phyloP scores from a whole-genome alignment of 306 rosid genomes.

The Leucaena leucocephala region DNA sequence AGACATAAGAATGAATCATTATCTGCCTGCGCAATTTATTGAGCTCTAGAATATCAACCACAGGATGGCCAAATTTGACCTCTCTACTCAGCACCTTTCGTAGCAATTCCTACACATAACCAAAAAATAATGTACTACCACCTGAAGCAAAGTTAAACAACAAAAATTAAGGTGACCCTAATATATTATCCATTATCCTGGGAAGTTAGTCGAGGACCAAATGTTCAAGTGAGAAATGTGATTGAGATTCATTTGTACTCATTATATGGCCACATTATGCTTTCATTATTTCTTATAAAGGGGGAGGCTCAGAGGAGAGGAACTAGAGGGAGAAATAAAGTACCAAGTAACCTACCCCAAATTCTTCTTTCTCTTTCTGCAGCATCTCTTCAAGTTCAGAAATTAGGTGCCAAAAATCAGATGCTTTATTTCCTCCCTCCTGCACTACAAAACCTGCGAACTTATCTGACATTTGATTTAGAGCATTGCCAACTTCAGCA shows the following conservation, averaged over 20 bases:
- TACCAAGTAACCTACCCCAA: conserved; percentile 55
- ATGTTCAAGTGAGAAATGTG: conserved; percentile 12
- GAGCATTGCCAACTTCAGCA: conserved; percentile 53
- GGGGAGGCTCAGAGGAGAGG: not conserved
- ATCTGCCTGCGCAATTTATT: conserved; percentile 71
- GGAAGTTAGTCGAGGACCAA: conserved; percentile 12
- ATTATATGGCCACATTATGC: conserved; percentile 14
- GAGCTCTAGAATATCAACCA: conserved; percentile 71
- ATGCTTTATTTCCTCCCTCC: conserved; percentile 49
- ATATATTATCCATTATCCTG: conserved; percentile 12
- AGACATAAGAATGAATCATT: conserved; percentile 58
- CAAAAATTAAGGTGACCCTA: conserved; percentile 26
- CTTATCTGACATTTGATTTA: conserved; percentile 58
- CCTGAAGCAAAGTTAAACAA: conserved; percentile 30
- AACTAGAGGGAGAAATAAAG: conserved; percentile 4
- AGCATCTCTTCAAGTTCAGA: conserved; percentile 61
- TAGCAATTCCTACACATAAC: conserved; percentile 52
- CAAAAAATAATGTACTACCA: conserved; percentile 29
- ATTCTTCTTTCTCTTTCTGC: conserved; percentile 65
- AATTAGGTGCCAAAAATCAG: conserved; percentile 47
- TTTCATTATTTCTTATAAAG: not conserved
- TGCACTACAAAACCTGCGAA: conserved; percentile 41
- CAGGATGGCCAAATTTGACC: conserved; percentile 49
- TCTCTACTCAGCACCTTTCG: conserved; percentile 45
- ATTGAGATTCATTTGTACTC: not conserved